Conservation (phyloP, 148 eudicot species). For the Drosera capensis region DNA sequence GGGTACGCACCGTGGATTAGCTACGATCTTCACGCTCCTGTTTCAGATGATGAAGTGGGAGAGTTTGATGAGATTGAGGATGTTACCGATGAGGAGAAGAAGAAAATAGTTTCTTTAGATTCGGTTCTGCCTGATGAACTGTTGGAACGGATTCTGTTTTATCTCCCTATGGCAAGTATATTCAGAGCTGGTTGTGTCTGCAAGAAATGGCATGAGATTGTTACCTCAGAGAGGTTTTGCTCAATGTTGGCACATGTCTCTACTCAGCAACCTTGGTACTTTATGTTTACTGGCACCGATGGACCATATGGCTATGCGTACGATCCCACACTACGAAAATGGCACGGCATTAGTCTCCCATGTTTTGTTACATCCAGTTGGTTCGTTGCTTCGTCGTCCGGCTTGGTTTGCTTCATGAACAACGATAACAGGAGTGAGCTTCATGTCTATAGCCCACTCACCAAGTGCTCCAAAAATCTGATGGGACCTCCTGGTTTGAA, state of each 20-base stretch:
- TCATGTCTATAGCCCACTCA: slow-evolving; percentile 29
- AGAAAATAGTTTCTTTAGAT: slow-evolving; percentile 12
- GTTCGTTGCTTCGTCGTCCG: slow-evolving; percentile 25
- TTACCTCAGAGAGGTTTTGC: slow-evolving; percentile 16
- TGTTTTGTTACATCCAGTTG: slow-evolving; percentile 10
- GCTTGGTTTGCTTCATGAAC: slow-evolving; percentile 27
- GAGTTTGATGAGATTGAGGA: slow-evolving; percentile 23
- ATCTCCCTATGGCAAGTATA: slow-evolving; percentile 21
- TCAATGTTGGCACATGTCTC: neutral
- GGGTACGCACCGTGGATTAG: slow-evolving; percentile 46
- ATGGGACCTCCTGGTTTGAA: slow-evolving; percentile 12
- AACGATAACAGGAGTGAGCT: slow-evolving; percentile 10
- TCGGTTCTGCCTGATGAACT: slow-evolving; percentile 28
- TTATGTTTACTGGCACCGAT: slow-evolving; percentile 22
- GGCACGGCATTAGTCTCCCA: slow-evolving; percentile 26
- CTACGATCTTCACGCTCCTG: slow-evolving; percentile 11
- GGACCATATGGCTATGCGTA: slow-evolving; percentile 23
- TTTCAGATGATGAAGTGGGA: slow-evolving; percentile 4
- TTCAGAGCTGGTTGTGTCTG: slow-evolving; percentile 23
- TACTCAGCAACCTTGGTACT: slow-evolving; percentile 32
- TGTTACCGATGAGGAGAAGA: slow-evolving; percentile 16
- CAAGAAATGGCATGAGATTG: slow-evolving; percentile 25
- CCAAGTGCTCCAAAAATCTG: slow-evolving; percentile 11
- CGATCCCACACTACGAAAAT: slow-evolving; percentile 21
- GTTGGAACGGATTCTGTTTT: slow-evolving; percentile 18